A percentile compares a stretch with the other conserved stretches of the same genome.
phyloP scores from a whole-genome alignment of 371 early-diverging fungal species.

The Apophysomyces variabilis region DNA sequence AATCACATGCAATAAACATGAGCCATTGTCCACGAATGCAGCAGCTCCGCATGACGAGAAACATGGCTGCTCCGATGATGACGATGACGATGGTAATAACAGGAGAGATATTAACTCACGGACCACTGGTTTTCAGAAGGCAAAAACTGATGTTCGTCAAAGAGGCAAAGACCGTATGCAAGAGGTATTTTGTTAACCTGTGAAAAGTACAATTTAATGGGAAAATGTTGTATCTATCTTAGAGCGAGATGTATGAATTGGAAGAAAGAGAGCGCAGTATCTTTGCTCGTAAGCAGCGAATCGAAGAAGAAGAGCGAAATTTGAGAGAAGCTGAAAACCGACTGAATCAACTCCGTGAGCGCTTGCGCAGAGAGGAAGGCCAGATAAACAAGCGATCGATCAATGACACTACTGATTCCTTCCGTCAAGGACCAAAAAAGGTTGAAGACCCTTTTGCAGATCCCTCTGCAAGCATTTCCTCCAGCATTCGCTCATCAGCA shows the following conservation, averaged over 20 bases:
- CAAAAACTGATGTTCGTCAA: background rate
- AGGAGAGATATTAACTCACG: background rate
- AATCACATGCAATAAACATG: background rate
- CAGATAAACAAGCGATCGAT: background rate
- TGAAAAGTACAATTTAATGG: background rate
- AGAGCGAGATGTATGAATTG: background rate
- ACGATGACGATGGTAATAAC: background rate
- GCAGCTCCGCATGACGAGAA: background rate
- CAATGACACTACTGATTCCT: background rate
- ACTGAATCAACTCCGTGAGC: background rate
- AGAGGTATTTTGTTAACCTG: background rate
- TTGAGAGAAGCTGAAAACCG: background rate
- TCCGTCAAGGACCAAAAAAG: background rate
- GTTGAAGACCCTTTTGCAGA: background rate
- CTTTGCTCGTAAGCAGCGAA: background rate
- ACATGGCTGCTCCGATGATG: background rate
- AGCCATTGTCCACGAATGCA: background rate
- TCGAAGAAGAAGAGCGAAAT: background rate
- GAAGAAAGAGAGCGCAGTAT: conserved; percentile 6
- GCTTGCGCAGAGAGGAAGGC: background rate
- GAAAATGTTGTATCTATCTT: background rate
- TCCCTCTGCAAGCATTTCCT: background rate
- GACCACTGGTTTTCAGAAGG: background rate
- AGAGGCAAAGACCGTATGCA: background rate
- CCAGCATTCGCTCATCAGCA: background rate